Conservation (phyloP, 805 yeast genomes). For the Ogataea paradorogensis region DNA sequence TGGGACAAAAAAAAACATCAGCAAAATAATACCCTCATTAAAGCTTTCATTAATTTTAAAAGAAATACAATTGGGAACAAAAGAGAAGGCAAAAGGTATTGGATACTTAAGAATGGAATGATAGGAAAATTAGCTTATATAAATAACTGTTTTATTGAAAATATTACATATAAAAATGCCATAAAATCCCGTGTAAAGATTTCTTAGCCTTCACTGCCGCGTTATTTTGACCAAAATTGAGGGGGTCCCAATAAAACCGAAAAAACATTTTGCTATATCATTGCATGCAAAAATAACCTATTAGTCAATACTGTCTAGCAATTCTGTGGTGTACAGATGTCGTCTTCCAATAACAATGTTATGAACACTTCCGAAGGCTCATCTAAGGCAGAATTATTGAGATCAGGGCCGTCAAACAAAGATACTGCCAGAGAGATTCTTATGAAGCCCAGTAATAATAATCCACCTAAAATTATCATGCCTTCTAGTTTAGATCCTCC, state of each 20-base stretch:
- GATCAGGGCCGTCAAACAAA: background rate
- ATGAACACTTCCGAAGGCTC: background rate
- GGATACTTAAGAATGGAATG: background rate
- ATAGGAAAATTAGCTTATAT: background rate
- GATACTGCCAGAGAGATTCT: slow-evolving; percentile 3
- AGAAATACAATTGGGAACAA: background rate
- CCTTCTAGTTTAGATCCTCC: slow-evolving; percentile 22
- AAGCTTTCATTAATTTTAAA: background rate
- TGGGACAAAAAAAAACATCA: background rate
- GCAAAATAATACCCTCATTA: background rate
- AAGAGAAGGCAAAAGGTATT: background rate
- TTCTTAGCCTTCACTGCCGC: slow-evolving; percentile 7
- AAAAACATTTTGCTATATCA: slow-evolving; percentile 2
- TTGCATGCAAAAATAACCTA: slow-evolving; percentile 4
- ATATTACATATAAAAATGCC: too few species aligned
- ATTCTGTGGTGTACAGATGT: slow-evolving; percentile 9
- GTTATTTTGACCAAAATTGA: slow-evolving; percentile 5
- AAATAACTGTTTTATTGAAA: too few species aligned
- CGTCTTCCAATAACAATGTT: slow-evolving; percentile 1
- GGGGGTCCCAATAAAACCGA: slow-evolving; percentile 1
- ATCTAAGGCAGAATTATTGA: background rate
- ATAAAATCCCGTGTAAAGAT: background rate
- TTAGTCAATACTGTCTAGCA: background rate
- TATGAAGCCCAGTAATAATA: slow-evolving; percentile 13
- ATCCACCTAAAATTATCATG: slow-evolving; percentile 30